A percentile compares a stretch with the other conserved stretches of the same genome.
These are phyloP conservation scores for Aspergillus nanangensis DNA, from an alignment of 495 filamentous ascomycete genomes.

Conservation along the genomic window DNA sequence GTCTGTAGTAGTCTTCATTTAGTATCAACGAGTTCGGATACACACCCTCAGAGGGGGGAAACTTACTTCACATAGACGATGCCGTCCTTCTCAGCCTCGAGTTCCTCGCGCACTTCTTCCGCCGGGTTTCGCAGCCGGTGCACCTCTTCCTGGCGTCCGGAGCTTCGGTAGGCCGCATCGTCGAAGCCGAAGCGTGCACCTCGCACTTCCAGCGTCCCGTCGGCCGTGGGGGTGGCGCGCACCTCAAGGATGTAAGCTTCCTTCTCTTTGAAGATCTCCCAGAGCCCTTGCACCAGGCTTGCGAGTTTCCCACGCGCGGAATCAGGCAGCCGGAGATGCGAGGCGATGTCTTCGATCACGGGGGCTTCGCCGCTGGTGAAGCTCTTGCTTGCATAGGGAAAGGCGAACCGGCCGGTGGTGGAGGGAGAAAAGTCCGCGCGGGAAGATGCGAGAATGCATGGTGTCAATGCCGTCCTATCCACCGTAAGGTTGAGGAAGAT, in stretches of 20 bases:
- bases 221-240: conserved; percentile 31
- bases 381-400: conserved; percentile 44
- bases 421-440: conserved; percentile 31
- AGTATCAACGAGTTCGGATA: background rate
- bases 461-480: conserved; percentile 58
- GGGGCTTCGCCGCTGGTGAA: conserved; percentile 26
- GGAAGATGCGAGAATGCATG: conserved; percentile 63
- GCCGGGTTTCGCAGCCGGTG: conserved; percentile 51
- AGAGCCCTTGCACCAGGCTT: conserved; percentile 48
- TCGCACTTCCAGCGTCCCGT: conserved; percentile 43
- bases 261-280: conserved; percentile 58
- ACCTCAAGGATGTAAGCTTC: conserved; percentile 63
- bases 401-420: conserved; percentile 53
- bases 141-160: conserved; percentile 59
- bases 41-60: background rate
- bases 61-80: conserved; percentile 67
- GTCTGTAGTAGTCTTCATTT: conserved; percentile 20
- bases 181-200: conserved; percentile 65
- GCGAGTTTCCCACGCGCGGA: conserved; percentile 39
- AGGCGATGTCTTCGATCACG: conserved; percentile 37
- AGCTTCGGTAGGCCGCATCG: conserved; percentile 69
- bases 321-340: conserved; percentile 47
- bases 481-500: conserved; percentile 58
- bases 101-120: conserved; percentile 52
- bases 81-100: conserved; percentile 63